Evolutionary conservation across 305 asterid species (phyloP).

Genomic region (Fraxinus sp.): DNA sequence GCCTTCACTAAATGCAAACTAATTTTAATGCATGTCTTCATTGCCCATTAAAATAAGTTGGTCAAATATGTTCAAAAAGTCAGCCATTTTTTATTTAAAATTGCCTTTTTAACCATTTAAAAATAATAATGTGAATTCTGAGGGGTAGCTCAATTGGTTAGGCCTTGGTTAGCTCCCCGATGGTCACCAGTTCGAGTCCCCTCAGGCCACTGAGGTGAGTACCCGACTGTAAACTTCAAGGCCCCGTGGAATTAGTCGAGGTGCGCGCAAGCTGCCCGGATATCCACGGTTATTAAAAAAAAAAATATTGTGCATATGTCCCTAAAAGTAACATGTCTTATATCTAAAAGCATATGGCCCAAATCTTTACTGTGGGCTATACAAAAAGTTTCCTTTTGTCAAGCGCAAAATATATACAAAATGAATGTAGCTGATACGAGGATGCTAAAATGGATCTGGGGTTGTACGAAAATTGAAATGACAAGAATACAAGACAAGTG

Average conservation of each 20-base stretch:
- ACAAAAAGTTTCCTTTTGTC: background rate
- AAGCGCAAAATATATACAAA: background rate
- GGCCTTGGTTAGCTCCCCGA: no score
- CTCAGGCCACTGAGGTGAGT: no score
- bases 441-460: background rate
- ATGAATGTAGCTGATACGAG: background rate
- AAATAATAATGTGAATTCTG: background rate
- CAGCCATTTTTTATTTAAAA: background rate
- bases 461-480: background rate
- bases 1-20: background rate
- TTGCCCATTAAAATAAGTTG: background rate
- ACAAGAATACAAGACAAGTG: background rate
- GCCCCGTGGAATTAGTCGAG: no score
- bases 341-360: background rate
- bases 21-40: background rate
- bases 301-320: background rate
- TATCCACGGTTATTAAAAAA: no score
- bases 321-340: background rate
- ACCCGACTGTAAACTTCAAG: no score
- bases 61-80: background rate
- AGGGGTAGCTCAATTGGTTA: no score
- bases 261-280: no score
- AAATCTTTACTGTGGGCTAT: background rate
- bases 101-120: background rate
- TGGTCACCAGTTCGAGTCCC: no score